Evolutionary conservation across 2,329 filamentous ascomycete genomes (phyloP), one percentile per base, ranked within the genome.

Genomic region (Scortechinia acanthostroma): DNA sequence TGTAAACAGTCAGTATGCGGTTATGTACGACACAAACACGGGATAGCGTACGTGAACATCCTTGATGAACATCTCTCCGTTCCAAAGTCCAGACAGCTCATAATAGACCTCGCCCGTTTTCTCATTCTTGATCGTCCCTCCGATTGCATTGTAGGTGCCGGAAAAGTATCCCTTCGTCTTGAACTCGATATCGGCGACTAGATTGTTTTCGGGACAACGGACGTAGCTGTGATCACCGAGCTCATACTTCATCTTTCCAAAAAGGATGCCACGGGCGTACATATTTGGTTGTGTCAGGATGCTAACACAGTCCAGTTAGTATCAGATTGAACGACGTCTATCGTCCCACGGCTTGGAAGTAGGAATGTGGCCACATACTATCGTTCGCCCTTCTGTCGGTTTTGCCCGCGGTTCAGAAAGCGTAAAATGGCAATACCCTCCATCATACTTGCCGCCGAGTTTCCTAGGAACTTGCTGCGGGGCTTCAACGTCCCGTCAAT

Each of bases 231-330:
- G 91, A 61, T 97, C 91, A 51, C 91, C 93, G 4, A 98, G 80
- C 69, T 98, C 93, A 64, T 97, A 98, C 65, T 96, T 97, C 93
- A 98, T 97, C 64, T 96, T 97, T 42, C 93, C 93, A 57, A 98
- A 96, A 5, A 98, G 73, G 48, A 98, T 97, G 25, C 93, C 91
- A 50, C 93, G 80, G 19, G 91, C 93, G 63, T 98, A 98, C 90
- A 98, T 98, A 69, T 98, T 98, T 16, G 93, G 93, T 59, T 98
- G 93, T 3, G 93, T 97, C 44, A 97, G 68, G 57, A 94, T 88
- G 65, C 88, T 94, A 23, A 10, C n/a, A n/a, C 25, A 30, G 25
- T 30, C 25, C 25, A 30, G 10, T 30, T 10, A 30, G n/a, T n/a
- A 10, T 30, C 10, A 30, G n/a, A 30, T 30, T n/a, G 10, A 30